phyloP scores from a whole-genome alignment of 768 basidiomycete species.

The Candolleomyces aberdarensis region DNA sequence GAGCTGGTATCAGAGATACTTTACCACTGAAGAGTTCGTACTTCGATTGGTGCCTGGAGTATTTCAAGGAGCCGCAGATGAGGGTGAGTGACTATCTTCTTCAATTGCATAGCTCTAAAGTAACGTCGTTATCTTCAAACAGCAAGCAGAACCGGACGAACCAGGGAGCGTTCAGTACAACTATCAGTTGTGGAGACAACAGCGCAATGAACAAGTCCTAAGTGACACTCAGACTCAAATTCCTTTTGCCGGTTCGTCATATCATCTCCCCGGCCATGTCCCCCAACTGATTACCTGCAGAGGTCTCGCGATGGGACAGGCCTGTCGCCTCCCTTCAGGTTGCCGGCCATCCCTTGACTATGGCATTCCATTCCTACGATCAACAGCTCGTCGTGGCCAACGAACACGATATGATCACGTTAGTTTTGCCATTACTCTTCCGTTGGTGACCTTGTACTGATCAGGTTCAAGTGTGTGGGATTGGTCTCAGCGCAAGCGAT shows the following conservation, averaged over 20 bases:
- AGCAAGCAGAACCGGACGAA: constrained; percentile 96
- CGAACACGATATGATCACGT: constrained; percentile 86
- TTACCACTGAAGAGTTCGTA: constrained; percentile 88
- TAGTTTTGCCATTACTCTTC: constrained; percentile 14
- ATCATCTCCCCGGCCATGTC: not conserved
- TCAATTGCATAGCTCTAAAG: not conserved
- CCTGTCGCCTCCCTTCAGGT: constrained; percentile 64
- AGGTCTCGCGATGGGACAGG: constrained; percentile 66
- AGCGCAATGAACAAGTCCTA: constrained; percentile 81
- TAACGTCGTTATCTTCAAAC: constrained; percentile 9
- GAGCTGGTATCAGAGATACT: constrained; percentile 76
- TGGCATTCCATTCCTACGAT: constrained; percentile 92
- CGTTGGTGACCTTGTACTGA: constrained; percentile 3
- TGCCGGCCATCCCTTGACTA: constrained; percentile 59
- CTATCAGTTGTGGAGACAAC: constrained; percentile 91
- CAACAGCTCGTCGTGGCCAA: constrained; percentile 84
- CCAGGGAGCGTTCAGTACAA: constrained; percentile 93
- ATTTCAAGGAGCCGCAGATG: constrained; percentile 99
- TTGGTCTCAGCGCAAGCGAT: constrained; percentile 76
- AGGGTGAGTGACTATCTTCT: constrained; percentile 51
- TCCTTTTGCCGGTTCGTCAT: constrained; percentile 59
- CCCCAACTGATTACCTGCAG: constrained; percentile 30
- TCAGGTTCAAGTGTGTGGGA: constrained; percentile 76
- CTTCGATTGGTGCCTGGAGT: constrained; percentile 96
- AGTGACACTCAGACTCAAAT: constrained; percentile 68